phyloP scores from a whole-genome alignment of 1,284 basidiomycete genomes.

The Ceratobasidium sp. region DNA sequence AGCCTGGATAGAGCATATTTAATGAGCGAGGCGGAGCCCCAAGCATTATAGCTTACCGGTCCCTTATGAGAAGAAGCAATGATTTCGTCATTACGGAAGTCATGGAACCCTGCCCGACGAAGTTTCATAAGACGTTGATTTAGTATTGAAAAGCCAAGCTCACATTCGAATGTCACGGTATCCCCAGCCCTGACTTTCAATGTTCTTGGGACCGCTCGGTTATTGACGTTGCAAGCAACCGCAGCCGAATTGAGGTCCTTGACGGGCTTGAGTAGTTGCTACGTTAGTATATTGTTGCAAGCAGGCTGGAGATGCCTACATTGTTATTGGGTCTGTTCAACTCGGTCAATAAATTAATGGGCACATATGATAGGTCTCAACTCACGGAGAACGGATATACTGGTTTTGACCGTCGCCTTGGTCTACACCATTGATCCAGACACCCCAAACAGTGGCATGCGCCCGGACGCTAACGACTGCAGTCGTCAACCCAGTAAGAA shows the following conservation, averaged over 20 bases:
- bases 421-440: conserved; percentile 21
- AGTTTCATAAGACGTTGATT: neutral
- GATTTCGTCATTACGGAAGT: neutral
- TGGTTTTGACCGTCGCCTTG: conserved; percentile 6
- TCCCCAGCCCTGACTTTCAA: conserved; percentile 13
- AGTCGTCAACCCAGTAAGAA: neutral
- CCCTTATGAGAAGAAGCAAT: neutral
- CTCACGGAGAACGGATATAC: conserved; percentile 15
- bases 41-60: neutral
- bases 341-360: neutral
- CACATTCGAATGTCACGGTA: conserved; percentile 13
- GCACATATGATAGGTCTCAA: neutral
- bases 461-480: neutral
- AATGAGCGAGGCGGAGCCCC: neutral
- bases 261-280: conserved; percentile 2
- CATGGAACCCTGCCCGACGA: conserved; percentile 6
- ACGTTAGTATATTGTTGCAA: neutral
- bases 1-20: neutral
- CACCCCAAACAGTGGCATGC: neutral
- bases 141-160: neutral
- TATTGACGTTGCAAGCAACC: conserved; percentile 15
- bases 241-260: conserved; percentile 8
- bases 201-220: conserved; percentile 1
- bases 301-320: neutral
- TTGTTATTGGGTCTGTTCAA: conserved; percentile 7